phyloP scores from a whole-genome alignment of 148 eudicot genomes.

The Amaranthus hypochondriacus region DNA sequence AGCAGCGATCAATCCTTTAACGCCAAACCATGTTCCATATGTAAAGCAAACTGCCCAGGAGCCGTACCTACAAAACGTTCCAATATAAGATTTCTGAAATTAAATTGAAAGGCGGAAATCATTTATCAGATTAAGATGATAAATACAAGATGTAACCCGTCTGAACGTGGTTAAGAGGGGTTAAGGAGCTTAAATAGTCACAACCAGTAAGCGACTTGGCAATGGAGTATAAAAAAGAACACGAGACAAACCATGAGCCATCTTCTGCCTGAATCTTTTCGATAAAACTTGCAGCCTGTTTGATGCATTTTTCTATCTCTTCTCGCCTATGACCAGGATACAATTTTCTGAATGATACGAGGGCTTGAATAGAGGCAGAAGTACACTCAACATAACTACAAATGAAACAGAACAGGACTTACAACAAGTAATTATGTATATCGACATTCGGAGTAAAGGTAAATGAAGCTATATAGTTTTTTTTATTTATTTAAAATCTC shows the following conservation, averaged over 20 bases:
- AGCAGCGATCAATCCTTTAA: slow-evolving; percentile 69
- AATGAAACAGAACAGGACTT: slow-evolving; percentile 4
- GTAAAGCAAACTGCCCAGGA: slow-evolving; percentile 97
- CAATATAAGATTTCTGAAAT: neutral
- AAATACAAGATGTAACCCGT: slow-evolving; percentile 5
- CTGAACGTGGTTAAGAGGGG: neutral
- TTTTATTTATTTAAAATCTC: neutral
- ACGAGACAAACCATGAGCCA: slow-evolving; percentile 85
- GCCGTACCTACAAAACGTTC: slow-evolving; percentile 60
- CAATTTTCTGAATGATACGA: slow-evolving; percentile 61
- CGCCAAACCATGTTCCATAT: slow-evolving; percentile 88
- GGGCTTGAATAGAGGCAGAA: slow-evolving; percentile 90
- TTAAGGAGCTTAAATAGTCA: neutral
- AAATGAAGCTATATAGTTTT: neutral
- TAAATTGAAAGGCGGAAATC: slow-evolving; percentile 8
- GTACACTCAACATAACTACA: slow-evolving; percentile 93
- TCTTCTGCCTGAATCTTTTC: slow-evolving; percentile 76
- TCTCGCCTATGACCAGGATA: slow-evolving; percentile 80
- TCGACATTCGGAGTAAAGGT: neutral
- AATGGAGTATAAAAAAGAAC: neutral
- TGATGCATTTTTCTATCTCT: slow-evolving; percentile 67
- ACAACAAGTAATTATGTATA: neutral
- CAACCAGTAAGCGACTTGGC: neutral
- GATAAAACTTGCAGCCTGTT: slow-evolving; percentile 55
- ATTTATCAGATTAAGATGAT: neutral